Percentiles rank a stretch among this genome's conserved stretches.
phyloP scores from a whole-genome alignment of 2,329 filamentous ascomycete genomes.

The Colletotrichum sp. region DNA sequence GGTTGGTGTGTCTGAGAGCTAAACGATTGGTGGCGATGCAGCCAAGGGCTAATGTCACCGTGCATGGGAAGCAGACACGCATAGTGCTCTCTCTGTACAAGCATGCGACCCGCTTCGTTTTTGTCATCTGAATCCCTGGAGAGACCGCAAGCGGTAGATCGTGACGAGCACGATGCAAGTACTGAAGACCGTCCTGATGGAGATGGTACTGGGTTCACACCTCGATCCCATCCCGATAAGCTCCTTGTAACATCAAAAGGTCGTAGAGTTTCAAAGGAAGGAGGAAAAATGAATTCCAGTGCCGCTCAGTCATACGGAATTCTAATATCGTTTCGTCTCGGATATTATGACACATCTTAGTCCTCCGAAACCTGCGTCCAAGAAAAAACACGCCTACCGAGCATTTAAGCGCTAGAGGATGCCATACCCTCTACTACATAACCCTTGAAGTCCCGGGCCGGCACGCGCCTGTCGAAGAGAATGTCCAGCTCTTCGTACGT shows the following conservation, averaged over 20 bases:
- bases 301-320: not conserved
- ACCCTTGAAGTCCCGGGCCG: constrained; percentile 46
- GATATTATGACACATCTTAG: not conserved
- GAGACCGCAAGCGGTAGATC: not conserved
- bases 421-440: not conserved
- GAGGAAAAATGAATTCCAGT: not conserved
- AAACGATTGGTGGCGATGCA: not conserved
- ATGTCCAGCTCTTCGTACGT: constrained; percentile 31
- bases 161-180: not conserved
- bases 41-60: not conserved
- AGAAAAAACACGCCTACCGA: not conserved
- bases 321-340: not conserved
- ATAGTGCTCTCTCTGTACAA: not conserved
- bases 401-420: not conserved
- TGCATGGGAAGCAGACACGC: not conserved
- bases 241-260: not conserved
- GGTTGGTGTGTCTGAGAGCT: not conserved
- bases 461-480: constrained; percentile 33
- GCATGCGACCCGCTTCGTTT: not conserved
- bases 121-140: not conserved
- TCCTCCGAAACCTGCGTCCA: not conserved
- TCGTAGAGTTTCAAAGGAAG: not conserved
- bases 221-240: not conserved
- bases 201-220: not conserved
- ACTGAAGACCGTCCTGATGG: not conserved